Conservation (phyloP, 352 stramenopile species). For the Pythium aristosporum region DNA sequence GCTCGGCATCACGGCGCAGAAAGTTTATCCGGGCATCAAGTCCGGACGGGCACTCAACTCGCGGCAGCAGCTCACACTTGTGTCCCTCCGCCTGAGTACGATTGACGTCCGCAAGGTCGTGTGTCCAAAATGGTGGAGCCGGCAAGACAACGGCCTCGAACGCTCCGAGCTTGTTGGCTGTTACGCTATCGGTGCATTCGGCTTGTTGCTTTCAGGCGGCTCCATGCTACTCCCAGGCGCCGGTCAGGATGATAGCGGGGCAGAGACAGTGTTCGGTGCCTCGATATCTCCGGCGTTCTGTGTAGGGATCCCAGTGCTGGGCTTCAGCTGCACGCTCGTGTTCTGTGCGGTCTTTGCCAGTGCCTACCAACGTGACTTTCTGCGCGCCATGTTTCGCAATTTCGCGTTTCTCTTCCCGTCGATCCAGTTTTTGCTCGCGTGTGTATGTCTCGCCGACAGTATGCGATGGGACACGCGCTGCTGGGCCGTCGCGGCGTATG, state of each 20-base stretch:
- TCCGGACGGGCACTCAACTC: slow-evolving; percentile 5
- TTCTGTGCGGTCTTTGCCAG: slow-evolving; percentile 15
- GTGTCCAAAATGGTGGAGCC: neutral
- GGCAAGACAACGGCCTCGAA: neutral
- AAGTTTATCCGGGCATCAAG: slow-evolving; percentile 10
- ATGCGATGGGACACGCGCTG: slow-evolving; percentile 21
- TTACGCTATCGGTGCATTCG: slow-evolving; percentile 15
- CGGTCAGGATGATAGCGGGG: no score
- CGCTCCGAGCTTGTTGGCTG: neutral
- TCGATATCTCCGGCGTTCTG: neutral
- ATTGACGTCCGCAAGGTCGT: slow-evolving; percentile 16
- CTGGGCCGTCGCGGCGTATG: slow-evolving; percentile 19
- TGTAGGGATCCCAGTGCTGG: neutral
- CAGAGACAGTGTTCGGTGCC: no score
- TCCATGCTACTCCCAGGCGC: slow-evolving; percentile 14
- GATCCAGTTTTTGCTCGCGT: slow-evolving; percentile 19
- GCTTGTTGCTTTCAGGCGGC: slow-evolving; percentile 10
- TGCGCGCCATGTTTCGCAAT: slow-evolving; percentile 16
- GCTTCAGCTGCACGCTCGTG: slow-evolving; percentile 8
- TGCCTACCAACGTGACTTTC: slow-evolving; percentile 15
- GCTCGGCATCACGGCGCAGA: slow-evolving; percentile 22
- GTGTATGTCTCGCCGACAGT: slow-evolving; percentile 12
- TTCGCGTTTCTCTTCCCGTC: slow-evolving; percentile 27
- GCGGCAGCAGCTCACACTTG: slow-evolving; percentile 22
- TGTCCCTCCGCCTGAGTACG: slow-evolving; percentile 25